Evolutionary conservation across 768 basidiomycete species (phyloP).

Genomic region (Baorangia bicolor): DNA sequence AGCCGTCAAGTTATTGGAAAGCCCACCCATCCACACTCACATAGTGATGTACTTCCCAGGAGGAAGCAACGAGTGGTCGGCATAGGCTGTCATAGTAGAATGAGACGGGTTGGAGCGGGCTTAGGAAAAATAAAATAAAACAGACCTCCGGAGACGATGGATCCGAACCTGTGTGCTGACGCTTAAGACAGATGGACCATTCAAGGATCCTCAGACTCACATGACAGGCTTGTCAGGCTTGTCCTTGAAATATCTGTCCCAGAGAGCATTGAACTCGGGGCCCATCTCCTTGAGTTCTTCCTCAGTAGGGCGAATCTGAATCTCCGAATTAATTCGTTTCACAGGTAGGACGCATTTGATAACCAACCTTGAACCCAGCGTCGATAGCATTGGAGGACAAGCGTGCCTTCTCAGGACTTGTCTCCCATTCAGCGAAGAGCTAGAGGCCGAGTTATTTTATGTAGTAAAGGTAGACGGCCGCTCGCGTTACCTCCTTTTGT

Average conservation of each 20-base stretch:
- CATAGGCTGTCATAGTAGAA: slow-evolving; percentile 45
- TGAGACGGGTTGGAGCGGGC: not conserved
- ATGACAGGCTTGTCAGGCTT: slow-evolving; percentile 80
- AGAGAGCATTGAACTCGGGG: slow-evolving; percentile 70
- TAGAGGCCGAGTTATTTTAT: slow-evolving; percentile 13
- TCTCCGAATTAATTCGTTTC: not conserved
- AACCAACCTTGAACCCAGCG: slow-evolving; percentile 65
- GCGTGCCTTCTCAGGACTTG: slow-evolving; percentile 64
- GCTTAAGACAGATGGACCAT: not conserved
- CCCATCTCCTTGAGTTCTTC: slow-evolving; percentile 75
- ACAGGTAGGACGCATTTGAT: not conserved
- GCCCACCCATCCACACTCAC: slow-evolving; percentile 31
- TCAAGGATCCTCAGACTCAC: slow-evolving; percentile 32
- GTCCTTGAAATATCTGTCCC: slow-evolving; percentile 73
- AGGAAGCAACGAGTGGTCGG: slow-evolving; percentile 67
- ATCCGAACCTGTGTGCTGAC: slow-evolving; percentile 47
- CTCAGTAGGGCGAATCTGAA: slow-evolving; percentile 64
- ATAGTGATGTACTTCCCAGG: slow-evolving; percentile 72
- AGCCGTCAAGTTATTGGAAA: slow-evolving; percentile 23
- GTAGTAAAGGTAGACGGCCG: not conserved
- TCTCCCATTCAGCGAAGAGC: slow-evolving; percentile 65
- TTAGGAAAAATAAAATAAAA: not conserved
- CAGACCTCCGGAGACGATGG: slow-evolving; percentile 60
- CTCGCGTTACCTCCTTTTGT: slow-evolving; percentile 46
- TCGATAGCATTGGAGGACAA: slow-evolving; percentile 72